Conservation (phyloP, 345 rosid species). For the Chamaenerion angustifolium region DNA sequence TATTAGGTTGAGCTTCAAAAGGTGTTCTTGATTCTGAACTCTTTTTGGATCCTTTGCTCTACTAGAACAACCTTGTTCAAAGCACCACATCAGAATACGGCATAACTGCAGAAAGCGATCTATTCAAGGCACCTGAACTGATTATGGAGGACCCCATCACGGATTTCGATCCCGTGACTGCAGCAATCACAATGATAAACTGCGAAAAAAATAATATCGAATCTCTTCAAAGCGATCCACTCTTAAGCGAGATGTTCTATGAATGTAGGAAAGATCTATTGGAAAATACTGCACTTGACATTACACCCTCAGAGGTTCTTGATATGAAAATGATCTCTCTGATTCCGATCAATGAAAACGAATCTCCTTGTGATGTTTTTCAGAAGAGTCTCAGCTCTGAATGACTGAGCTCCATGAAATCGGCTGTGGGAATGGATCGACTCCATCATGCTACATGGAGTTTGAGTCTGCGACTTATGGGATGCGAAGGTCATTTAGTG, state of each 20-base stretch:
- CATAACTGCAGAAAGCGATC: conserved; percentile 72
- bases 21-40: too few species aligned
- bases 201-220: conserved; percentile 55
- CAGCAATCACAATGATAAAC: conserved; percentile 64
- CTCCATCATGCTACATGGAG: conserved; percentile 41
- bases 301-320: conserved; percentile 33
- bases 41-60: too few species aligned
- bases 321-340: conserved; percentile 43
- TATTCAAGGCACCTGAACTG: conserved; percentile 80
- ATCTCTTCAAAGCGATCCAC: conserved; percentile 54
- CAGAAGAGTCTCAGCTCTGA: conserved; percentile 67
- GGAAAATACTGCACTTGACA: conserved; percentile 43
- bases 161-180: conserved; percentile 55
- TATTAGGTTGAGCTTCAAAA: too few species aligned
- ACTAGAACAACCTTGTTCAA: too few species aligned
- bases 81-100: conserved; percentile 48
- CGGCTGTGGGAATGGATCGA: conserved; percentile 30
- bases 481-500: conserved; percentile 85
- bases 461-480: conserved; percentile 41
- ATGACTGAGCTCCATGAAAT: conserved; percentile 58
- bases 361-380: conserved; percentile 11
- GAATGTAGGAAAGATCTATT: conserved; percentile 77
- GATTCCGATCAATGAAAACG: conserved; percentile 20
- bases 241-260: conserved; percentile 50
- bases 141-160: conserved; percentile 49